These are phyloP conservation scores for Trichoderma sp. DNA, from an alignment of 2,329 filamentous ascomycete species.

Conservation along the genomic window DNA sequence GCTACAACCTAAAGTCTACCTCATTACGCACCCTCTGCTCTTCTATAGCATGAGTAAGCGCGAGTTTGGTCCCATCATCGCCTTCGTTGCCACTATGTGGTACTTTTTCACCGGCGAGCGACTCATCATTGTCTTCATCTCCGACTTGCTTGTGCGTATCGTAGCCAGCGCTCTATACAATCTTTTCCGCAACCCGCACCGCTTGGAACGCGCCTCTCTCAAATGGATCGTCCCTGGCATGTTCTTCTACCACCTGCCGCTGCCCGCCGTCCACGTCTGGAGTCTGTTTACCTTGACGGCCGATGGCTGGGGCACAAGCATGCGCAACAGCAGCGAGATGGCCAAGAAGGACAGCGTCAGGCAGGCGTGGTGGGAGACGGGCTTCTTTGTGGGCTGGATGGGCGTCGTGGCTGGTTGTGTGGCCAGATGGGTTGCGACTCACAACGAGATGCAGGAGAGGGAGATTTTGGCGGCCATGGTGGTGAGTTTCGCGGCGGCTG, in stretches of 20 bases:
- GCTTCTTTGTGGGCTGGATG: conserved; percentile 31
- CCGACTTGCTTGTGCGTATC: conserved; percentile 25
- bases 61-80: conserved; percentile 28
- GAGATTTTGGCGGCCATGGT: conserved; percentile 4
- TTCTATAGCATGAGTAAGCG: conserved; percentile 30
- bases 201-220: conserved; percentile 23
- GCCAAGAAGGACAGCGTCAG: conserved; percentile 25
- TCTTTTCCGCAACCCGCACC: conserved; percentile 29
- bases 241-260: conserved; percentile 29
- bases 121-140: conserved; percentile 25
- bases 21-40: conserved; percentile 30
- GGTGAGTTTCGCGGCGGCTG: not conserved
- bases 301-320: conserved; percentile 31
- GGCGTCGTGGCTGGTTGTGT: conserved; percentile 25
- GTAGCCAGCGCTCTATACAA: conserved; percentile 26
- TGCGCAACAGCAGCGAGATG: conserved; percentile 27
- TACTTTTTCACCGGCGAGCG: conserved; percentile 28
- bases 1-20: conserved; percentile 29
- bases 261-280: conserved; percentile 31
- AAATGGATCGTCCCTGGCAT: conserved; percentile 30
- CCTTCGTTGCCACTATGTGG: conserved; percentile 26
- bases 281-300: conserved; percentile 30
- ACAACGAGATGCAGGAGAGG: not conserved
- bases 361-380: conserved; percentile 29
- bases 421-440: conserved; percentile 14